These are phyloP conservation scores for Luvunga scandens DNA, from an alignment of 345 rosid species.

Conservation along the genomic window DNA sequence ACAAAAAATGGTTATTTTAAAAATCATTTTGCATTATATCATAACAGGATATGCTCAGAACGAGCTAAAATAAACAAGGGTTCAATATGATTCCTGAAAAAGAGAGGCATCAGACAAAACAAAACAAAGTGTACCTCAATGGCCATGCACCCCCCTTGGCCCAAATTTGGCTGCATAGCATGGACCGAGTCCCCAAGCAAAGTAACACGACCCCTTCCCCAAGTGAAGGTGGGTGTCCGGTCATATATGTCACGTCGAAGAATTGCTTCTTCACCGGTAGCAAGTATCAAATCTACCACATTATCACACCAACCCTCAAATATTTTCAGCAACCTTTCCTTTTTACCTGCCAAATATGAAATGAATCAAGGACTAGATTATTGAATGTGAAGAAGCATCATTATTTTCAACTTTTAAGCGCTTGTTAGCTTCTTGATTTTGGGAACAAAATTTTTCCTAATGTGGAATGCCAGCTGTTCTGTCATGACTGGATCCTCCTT, in stretches of 20 bases:
- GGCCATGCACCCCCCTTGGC: conserved; percentile 99
- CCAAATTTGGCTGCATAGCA: conserved; percentile 97
- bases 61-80: not conserved
- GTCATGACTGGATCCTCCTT: not conserved
- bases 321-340: conserved; percentile 76
- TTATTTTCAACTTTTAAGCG: not conserved
- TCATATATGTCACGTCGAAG: conserved; percentile 92
- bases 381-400: not conserved
- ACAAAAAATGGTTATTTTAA: not conserved
- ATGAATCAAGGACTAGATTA: conserved; percentile 1
- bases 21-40: not conserved
- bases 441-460: not conserved
- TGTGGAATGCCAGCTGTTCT: not conserved
- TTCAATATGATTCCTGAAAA: not conserved
- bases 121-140: conserved; percentile 61
- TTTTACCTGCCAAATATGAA: conserved; percentile 49
- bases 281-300: conserved; percentile 65
- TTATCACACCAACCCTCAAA: conserved; percentile 94
- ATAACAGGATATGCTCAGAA: not conserved
- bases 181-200: conserved; percentile 90
- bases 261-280: conserved; percentile 77
- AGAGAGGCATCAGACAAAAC: not conserved
- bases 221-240: conserved; percentile 57
- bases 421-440: not conserved
- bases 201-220: conserved; percentile 95